A percentile compares a stretch with the other conserved stretches of the same genome.
Conservation (phyloP, 306 rosid species). For the Ormosia semicastrata region DNA sequence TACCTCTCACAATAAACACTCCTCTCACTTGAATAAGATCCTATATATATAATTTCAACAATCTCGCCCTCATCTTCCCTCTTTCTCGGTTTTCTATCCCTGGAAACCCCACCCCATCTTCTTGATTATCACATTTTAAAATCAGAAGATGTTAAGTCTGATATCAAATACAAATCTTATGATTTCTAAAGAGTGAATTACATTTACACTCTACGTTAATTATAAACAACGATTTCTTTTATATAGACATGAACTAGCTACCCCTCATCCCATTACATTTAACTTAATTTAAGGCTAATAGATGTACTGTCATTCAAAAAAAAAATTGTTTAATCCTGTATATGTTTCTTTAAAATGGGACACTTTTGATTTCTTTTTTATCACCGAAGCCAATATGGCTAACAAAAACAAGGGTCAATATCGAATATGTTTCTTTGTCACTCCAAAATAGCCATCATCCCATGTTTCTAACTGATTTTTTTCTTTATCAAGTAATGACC, state of each 20-base stretch:
- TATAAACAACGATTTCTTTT: neutral
- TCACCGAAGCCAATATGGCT: slow-evolving; percentile 2
- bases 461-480: slow-evolving; percentile 7
- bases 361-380: neutral
- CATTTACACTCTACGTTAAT: neutral
- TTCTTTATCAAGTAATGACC: neutral
- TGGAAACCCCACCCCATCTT: neutral
- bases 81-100: neutral
- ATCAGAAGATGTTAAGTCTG: neutral
- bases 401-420: slow-evolving; percentile 26
- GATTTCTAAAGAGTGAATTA: neutral
- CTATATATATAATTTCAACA: no score
- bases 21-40: no score
- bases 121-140: neutral
- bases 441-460: slow-evolving; percentile 21
- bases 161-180: neutral
- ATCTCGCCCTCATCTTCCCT: neutral
- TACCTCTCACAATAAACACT: no score
- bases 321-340: neutral
- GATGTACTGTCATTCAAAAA: neutral
- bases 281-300: neutral
- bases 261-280: neutral
- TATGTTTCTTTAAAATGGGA: neutral
- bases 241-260: neutral
- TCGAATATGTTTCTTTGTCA: neutral